Evolutionary conservation across 805 yeast species (phyloP), one percentile per base, ranked within the genome.

Genomic region (Cephaloascus albidus): DNA sequence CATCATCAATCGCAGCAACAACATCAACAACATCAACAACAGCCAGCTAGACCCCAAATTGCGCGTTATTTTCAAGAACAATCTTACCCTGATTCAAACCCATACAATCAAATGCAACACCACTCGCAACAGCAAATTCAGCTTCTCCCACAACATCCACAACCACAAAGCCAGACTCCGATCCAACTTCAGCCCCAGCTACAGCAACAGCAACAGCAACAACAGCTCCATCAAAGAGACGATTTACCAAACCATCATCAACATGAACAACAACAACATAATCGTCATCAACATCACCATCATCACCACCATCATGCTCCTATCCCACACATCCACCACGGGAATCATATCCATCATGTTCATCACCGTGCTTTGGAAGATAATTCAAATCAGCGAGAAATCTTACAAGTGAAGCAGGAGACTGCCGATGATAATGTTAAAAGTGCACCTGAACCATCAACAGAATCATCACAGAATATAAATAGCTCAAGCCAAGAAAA

Each of bases 251-350:
- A 37, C 18, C 48, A 46, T 26, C 51, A 44, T 27, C 51, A 12
- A 23, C 10, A 23, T 23, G 28, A 23, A 23, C 12, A 23, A 8
- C 28, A 23, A 23, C 28, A 8, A 6, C 6, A 23, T 23, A 23
- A 23, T 8, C 28, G 12, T 8, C 28, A 23, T 6, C 28, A 23
- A 23, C 28, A 50, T 38, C 60, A 53, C 35, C 54, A 49, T 35
- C 54, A 44, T 30, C 55, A 52, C 37, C 54, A 51, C 32, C 55
- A 54, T 27, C 40, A 35, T 15, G 42, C 41, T 28, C 38, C 16
- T 33, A 45, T 41, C 18, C 34, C 37, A 17, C 43, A 36, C 33
- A 37, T 38, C 32, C 40, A 40, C 20, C 45, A 35, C 23, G 36
- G 38, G 38, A 33, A 27, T 38, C 31, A 37, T 31, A 33, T 20